A percentile compares a stretch with the other conserved stretches of the same genome.
These are phyloP conservation scores for Sicyos baderoa DNA, from an alignment of 306 rosid genomes.

Conservation along the genomic window DNA sequence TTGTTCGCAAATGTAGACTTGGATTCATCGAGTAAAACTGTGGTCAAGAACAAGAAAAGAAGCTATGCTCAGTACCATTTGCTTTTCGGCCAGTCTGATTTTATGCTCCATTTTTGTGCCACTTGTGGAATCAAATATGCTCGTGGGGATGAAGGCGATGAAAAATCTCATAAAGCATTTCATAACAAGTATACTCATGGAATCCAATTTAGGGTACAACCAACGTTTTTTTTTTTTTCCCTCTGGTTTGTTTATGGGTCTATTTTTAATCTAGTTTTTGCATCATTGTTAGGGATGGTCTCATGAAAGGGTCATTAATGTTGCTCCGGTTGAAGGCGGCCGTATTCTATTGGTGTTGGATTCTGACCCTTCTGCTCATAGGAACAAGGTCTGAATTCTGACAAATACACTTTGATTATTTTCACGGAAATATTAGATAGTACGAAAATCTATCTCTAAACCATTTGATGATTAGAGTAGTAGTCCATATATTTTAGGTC, in stretches of 20 bases:
- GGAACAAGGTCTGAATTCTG: slow-evolving; percentile 42
- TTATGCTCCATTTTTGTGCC: slow-evolving; percentile 46
- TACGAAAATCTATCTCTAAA: no score
- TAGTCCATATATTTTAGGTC: no score
- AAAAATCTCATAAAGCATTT: slow-evolving; percentile 61
- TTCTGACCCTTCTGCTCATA: slow-evolving; percentile 44
- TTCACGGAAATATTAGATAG: no score
- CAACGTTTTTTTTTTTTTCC: background rate
- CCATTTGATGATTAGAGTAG: no score
- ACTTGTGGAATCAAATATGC: slow-evolving; percentile 55
- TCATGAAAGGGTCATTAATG: slow-evolving; percentile 39
- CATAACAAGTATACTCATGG: slow-evolving; percentile 56
- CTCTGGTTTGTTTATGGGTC: slow-evolving; percentile 9
- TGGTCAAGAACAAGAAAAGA: slow-evolving; percentile 66
- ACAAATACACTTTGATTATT: no score
- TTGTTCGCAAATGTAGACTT: background rate
- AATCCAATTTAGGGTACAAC: slow-evolving; percentile 50
- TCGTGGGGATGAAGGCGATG: slow-evolving; percentile 54
- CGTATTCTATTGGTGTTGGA: slow-evolving; percentile 51
- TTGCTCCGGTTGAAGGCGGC: slow-evolving; percentile 23
- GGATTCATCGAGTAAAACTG: slow-evolving; percentile 22
- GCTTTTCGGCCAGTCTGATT: slow-evolving; percentile 74
- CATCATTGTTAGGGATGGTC: slow-evolving; percentile 52
- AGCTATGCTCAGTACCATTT: slow-evolving; percentile 73
- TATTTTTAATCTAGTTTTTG: background rate